Conservation (phyloP, 257 asterid genomes). For the Solanum tarapatanum region DNA sequence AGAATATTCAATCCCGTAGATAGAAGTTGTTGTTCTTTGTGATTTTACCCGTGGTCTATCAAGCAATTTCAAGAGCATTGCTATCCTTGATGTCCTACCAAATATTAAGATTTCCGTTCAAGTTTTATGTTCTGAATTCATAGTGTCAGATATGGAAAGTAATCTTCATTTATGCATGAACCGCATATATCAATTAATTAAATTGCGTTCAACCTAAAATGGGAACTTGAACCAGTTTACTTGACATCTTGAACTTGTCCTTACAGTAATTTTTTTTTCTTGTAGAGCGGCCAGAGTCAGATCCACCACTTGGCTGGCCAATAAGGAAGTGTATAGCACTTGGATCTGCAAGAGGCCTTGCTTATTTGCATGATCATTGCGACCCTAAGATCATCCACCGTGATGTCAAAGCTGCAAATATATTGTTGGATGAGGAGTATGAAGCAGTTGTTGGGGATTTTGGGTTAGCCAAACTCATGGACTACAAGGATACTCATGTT, state of each 20-base stretch:
- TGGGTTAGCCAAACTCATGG: constrained; percentile 93
- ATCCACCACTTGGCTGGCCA: constrained; percentile 74
- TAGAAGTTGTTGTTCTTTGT: background rate
- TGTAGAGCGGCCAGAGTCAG: constrained; percentile 61
- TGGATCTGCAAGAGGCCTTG: constrained; percentile 87
- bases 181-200: background rate
- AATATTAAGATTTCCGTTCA: background rate
- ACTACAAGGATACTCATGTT: constrained; percentile 89
- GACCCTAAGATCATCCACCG: constrained; percentile 87
- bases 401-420: constrained; percentile 82
- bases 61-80: background rate
- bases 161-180: background rate
- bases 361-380: constrained; percentile 90
- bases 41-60: background rate
- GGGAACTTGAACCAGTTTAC: background rate
- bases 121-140: background rate
- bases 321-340: constrained; percentile 60
- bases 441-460: constrained; percentile 97
- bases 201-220: background rate
- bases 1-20: background rate
- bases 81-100: background rate
- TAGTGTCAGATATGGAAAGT: background rate
- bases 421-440: constrained; percentile 77
- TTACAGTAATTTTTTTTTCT: background rate
- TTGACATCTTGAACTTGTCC: background rate